These are phyloP conservation scores for Diospyros kaki DNA, from an alignment of 148 eudicot genomes.

Conservation along the genomic window DNA sequence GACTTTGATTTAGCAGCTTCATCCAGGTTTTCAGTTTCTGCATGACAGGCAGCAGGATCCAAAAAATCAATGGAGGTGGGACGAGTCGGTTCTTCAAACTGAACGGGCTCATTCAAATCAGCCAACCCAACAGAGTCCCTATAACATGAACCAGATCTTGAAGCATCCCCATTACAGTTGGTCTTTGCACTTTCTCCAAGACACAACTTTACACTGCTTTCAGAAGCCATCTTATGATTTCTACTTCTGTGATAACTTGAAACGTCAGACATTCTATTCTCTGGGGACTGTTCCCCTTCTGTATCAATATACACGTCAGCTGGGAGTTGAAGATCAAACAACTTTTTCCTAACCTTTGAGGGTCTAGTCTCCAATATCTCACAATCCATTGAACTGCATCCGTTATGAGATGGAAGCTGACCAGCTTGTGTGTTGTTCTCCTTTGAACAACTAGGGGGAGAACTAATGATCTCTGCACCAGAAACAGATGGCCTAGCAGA, in stretches of 20 bases:
- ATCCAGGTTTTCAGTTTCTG: conserved; percentile 26
- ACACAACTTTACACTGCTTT: conserved; percentile 22
- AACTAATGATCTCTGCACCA: conserved; percentile 29
- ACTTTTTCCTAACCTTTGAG: conserved; percentile 43
- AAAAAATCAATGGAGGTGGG: conserved; percentile 35
- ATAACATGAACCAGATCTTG: conserved; percentile 27
- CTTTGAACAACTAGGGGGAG: conserved; percentile 36
- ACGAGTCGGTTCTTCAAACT: conserved; percentile 39
- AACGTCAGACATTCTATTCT: conserved; percentile 22
- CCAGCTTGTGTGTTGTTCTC: conserved; percentile 34
- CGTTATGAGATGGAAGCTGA: conserved; percentile 27
- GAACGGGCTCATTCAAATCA: conserved; percentile 75
- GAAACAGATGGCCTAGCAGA: conserved; percentile 29
- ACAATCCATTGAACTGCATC: conserved; percentile 35
- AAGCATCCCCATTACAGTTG: conserved; percentile 23
- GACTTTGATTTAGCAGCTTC: conserved; percentile 24
- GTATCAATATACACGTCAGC: conserved; percentile 54
- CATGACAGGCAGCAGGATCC: conserved; percentile 18
- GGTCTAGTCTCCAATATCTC: conserved; percentile 50
- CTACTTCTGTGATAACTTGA: conserved; percentile 14
- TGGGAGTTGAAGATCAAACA: conserved; percentile 67
- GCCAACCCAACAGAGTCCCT: conserved; percentile 48
- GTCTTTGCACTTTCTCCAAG: conserved; percentile 21
- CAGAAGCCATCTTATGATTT: conserved; percentile 20
- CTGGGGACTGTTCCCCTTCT: conserved; percentile 39